Evolutionary conservation across 805 yeast genomes (phyloP), one percentile per base, ranked within the genome.

Genomic region (Suhomyces sp.): DNA sequence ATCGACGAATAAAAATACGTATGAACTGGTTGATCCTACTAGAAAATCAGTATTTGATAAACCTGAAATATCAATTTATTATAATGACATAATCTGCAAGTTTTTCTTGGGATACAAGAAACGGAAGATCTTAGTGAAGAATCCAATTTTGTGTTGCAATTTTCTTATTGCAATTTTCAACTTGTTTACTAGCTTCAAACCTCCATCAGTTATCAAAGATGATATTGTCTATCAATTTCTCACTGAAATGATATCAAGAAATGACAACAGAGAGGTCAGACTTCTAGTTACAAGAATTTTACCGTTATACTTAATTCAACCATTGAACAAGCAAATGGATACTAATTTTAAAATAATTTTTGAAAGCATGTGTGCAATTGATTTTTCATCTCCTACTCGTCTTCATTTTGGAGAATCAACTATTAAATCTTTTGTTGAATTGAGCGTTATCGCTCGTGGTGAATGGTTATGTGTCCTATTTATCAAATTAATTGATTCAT

Each of bases 381-480:
- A 63, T 4, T 63, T 70, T n/a, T 44, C 47, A 27, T 26, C 32
- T 19, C 53, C 50, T 9, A 48, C 53, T 11, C 54, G 58, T 3
- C 45, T 45, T 2, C 66, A 74, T 39, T 48, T 79, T 33, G 79
- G 76, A 6, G 90, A 83, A 51, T 74, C 83, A 0, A 68, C 77
- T 0, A 65, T 79, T 1, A 65, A 56, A 44, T 70, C 83, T 0
- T 77, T 90, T 76, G 77, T 81, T 1, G 84, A 79, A 34, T 50
- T 87, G 22, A 80, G 85, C 0, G 60, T 75, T 5, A 69, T 81
- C 0, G 70, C 81, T 5, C 69, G 72, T 5, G 93, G 87, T 6
- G 88, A 84, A 28, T 67, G 79, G 50, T 70, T 83, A 26, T 83
- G 84, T 53, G 76, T 79, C 1, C 63, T 85, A 13, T 61, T 87